Evolutionary conservation across 768 basidiomycete genomes (phyloP).

Genomic region (Crassisporium funariophilum): DNA sequence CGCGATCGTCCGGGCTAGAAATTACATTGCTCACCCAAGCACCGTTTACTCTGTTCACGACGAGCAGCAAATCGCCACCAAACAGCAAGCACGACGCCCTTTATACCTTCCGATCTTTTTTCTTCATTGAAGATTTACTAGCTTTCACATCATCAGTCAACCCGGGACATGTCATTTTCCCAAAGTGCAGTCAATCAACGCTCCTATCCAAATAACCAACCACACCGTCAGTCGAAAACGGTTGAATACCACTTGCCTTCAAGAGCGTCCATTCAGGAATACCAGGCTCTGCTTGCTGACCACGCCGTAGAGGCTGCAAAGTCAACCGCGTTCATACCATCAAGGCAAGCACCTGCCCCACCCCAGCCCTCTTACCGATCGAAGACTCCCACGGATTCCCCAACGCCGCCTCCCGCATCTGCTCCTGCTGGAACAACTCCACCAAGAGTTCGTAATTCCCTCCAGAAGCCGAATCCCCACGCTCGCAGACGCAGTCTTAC

Average conservation of each 20-base stretch:
- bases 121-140: no score
- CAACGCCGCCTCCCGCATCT: constrained; percentile 28
- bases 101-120: no score
- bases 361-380: constrained; percentile 43
- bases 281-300: constrained; percentile 70
- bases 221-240: constrained; percentile 59
- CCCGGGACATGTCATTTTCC: constrained; percentile 42
- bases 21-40: no score
- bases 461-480: constrained; percentile 62
- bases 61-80: no score
- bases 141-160: no score
- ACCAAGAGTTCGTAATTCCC: constrained; percentile 52
- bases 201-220: constrained; percentile 37
- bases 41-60: no score
- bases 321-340: constrained; percentile 36
- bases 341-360: constrained; percentile 42
- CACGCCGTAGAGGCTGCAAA: constrained; percentile 56
- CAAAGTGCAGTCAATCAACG: constrained; percentile 53
- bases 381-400: constrained; percentile 49
- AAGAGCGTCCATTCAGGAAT: constrained; percentile 76
- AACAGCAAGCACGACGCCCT: no score
- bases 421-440: constrained; percentile 29
- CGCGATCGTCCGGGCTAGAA: no score
- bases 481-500: constrained; percentile 56
- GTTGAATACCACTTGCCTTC: constrained; percentile 79